These are phyloP conservation scores for Lanmaoa rubissima DNA, from an alignment of 768 basidiomycete genomes.

Conservation along the genomic window DNA sequence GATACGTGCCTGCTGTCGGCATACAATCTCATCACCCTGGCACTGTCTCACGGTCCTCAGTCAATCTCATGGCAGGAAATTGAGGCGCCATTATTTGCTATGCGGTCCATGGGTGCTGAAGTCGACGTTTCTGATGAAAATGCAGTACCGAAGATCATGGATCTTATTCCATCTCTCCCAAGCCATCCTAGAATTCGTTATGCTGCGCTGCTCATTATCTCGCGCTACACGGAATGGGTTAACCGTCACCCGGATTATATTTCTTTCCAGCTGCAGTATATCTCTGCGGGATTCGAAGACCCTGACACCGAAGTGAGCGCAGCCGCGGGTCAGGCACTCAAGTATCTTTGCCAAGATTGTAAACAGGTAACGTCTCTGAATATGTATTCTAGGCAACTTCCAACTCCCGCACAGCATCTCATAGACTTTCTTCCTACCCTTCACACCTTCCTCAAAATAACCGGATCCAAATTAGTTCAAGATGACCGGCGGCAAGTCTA, in stretches of 20 bases:
- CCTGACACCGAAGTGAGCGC: conserved; percentile 79
- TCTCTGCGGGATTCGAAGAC: conserved; percentile 89
- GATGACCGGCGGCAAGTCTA: conserved; percentile 91
- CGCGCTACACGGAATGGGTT: conserved; percentile 97
- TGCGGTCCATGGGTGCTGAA: conserved; percentile 97
- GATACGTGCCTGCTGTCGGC: conserved; percentile 79
- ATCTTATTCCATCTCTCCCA: conserved; percentile 87
- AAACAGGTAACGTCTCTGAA: conserved; percentile 53
- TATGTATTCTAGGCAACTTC: conserved; percentile 6
- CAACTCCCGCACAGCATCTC: conserved; percentile 59
- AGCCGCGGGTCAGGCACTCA: conserved; percentile 94
- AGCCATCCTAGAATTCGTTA: conserved; percentile 90
- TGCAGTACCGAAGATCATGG: conserved; percentile 95
- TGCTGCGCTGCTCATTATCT: conserved; percentile 91
- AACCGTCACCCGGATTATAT: conserved; percentile 87
- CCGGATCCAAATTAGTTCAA: conserved; percentile 75
- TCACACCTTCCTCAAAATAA: conserved; percentile 81
- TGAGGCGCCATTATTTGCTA: conserved; percentile 95
- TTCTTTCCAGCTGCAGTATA: conserved; percentile 80
- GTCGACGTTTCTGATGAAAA: conserved; percentile 78
- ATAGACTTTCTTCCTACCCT: conserved; percentile 90
- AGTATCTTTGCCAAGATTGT: conserved; percentile 96
- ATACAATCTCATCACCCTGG: conserved; percentile 75
- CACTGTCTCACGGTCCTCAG: conserved; percentile 59
- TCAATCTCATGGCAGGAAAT: conserved; percentile 90